A percentile compares a stretch with the other conserved stretches of the same genome.
phyloP scores from a whole-genome alignment of 2,329 filamentous ascomycete genomes.

The Aspergillus melleus region DNA sequence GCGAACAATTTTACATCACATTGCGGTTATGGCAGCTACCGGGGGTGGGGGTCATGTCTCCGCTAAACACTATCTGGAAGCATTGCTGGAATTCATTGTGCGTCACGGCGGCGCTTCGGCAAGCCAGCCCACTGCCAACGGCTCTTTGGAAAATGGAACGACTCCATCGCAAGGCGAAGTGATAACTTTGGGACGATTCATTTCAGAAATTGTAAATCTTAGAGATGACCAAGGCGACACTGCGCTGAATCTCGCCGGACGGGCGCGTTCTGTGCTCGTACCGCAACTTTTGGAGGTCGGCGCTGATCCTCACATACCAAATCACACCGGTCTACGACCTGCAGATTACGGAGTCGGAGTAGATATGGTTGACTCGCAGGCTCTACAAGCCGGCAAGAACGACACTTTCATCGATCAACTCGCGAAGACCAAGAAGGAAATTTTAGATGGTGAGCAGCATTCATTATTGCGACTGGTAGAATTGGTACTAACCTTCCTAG shows the following conservation, averaged over 20 bases:
- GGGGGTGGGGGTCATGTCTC: constrained; percentile 82
- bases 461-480: neutral
- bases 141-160: constrained; percentile 24
- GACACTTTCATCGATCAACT: constrained; percentile 46
- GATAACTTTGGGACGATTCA: constrained; percentile 90
- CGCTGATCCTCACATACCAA: constrained; percentile 87
- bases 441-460: constrained; percentile 41
- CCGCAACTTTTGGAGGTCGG: constrained; percentile 95
- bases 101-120: constrained; percentile 70
- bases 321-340: constrained; percentile 82
- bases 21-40: constrained; percentile 91
- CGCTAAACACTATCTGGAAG: constrained; percentile 94
- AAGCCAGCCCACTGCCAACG: constrained; percentile 48
- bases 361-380: constrained; percentile 56
- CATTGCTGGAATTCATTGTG: constrained; percentile 89
- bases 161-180: constrained; percentile 50
- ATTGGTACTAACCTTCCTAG: constrained; percentile 37
- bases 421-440: constrained; percentile 47
- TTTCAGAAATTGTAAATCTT: constrained; percentile 95
- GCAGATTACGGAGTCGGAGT: constrained; percentile 92
- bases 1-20: constrained; percentile 91
- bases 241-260: constrained; percentile 86
- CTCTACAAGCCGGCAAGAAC: constrained; percentile 46
- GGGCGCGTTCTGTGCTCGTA: constrained; percentile 95
- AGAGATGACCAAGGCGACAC: constrained; percentile 94